Evolutionary conservation across 2,329 filamentous ascomycete genomes (phyloP).

Genomic region (Phyllosticta citriasiana): DNA sequence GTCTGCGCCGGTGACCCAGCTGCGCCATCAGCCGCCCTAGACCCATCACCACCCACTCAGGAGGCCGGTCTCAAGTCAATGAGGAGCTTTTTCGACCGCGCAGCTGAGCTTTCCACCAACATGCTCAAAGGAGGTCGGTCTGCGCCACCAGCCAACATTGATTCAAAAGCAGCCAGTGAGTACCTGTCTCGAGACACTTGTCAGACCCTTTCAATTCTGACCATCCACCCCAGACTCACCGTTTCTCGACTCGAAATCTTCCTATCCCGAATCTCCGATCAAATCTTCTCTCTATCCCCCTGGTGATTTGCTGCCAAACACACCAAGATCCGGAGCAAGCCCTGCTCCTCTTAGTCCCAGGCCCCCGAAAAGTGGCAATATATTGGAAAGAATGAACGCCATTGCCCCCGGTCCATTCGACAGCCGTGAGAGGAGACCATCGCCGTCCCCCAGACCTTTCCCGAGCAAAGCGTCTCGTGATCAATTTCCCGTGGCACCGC

Average conservation of each 20-base stretch:
- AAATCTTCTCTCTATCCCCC: background rate
- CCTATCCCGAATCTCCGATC: background rate
- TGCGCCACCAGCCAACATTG: slow-evolving; percentile 44
- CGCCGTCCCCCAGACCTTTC: background rate
- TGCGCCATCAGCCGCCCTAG: background rate
- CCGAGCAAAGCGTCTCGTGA: background rate
- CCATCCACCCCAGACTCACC: slow-evolving; percentile 23
- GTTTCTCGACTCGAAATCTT: slow-evolving; percentile 13
- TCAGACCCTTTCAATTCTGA: background rate
- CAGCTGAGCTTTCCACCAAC: slow-evolving; percentile 18
- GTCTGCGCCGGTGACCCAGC: slow-evolving; percentile 45
- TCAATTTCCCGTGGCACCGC: background rate
- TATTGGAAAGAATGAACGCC: slow-evolving; percentile 54
- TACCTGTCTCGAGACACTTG: slow-evolving; percentile 11
- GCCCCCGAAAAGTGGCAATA: slow-evolving; percentile 29
- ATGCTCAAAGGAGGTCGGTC: slow-evolving; percentile 34
- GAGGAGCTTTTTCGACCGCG: slow-evolving; percentile 21
- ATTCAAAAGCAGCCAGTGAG: slow-evolving; percentile 50
- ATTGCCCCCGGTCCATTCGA: slow-evolving; percentile 61
- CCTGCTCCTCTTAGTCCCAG: slow-evolving; percentile 43
- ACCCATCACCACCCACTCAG: slow-evolving; percentile 1
- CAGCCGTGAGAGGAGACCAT: slow-evolving; percentile 31
- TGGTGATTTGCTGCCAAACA: background rate
- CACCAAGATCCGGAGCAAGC: slow-evolving; percentile 18
- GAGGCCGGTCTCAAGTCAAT: slow-evolving; percentile 11